Conservation (phyloP, 495 filamentous ascomycete species). For the Neurospora cerealis region DNA sequence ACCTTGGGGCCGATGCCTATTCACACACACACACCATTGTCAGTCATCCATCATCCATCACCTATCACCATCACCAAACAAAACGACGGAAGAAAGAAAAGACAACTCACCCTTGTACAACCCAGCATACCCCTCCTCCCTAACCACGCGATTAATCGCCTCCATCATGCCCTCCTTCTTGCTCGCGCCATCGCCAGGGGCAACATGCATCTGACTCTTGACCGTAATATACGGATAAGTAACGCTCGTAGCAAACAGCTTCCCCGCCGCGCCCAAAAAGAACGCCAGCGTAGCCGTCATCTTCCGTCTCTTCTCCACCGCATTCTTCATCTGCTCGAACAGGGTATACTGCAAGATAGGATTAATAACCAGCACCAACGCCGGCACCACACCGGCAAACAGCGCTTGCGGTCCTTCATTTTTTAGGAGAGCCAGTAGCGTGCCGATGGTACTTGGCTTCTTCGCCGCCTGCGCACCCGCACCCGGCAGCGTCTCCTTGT, state of each 20-base stretch:
- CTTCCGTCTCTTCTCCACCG: constrained; percentile 37
- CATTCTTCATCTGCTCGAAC: constrained; percentile 89
- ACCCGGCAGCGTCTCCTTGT: constrained; percentile 33
- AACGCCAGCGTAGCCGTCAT: constrained; percentile 83
- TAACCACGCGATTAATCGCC: constrained; percentile 67
- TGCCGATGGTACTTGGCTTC: constrained; percentile 63
- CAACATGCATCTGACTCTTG: constrained; percentile 94
- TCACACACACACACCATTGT: no score
- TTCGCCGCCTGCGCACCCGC: constrained; percentile 13
- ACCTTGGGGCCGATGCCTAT: constrained; percentile 89
- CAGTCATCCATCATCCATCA: no score
- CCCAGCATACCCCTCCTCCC: constrained; percentile 79
- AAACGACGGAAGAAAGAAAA: no score
- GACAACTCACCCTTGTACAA: constrained; percentile 73
- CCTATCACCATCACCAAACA: no score
- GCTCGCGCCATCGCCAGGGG: constrained; percentile 30
- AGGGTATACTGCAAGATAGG: constrained; percentile 98
- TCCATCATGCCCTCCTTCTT: constrained; percentile 58
- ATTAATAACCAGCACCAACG: constrained; percentile 89
- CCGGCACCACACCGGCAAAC: constrained; percentile 87
- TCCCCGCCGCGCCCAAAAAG: constrained; percentile 83
- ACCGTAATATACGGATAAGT: constrained; percentile 99
- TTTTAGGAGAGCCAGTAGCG: constrained; percentile 61
- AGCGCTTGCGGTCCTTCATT: constrained; percentile 76
- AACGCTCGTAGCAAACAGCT: constrained; percentile 83